Evolutionary conservation across 306 rosid genomes (phyloP).

Genomic region (Prunus davidiana): DNA sequence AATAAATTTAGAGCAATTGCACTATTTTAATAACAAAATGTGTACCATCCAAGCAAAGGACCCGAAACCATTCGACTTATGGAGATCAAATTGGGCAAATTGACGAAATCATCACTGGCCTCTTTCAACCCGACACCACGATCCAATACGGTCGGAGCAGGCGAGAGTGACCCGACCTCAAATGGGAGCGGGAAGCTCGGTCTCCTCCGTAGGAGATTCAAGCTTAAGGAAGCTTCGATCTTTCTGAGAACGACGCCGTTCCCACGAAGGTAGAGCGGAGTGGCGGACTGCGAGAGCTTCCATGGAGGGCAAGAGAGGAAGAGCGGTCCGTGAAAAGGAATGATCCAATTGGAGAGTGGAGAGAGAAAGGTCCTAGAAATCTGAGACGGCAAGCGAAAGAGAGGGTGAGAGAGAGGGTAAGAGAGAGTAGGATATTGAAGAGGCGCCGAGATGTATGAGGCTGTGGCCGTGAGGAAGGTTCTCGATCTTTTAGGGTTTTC

Average conservation of each 20-base stretch:
- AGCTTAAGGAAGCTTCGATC: constrained; percentile 42
- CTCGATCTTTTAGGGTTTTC: constrained; percentile 31
- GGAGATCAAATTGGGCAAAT: constrained; percentile 77
- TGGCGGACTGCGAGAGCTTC: constrained; percentile 91
- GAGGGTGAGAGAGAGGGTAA: constrained; percentile 15
- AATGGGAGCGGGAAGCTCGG: constrained; percentile 45
- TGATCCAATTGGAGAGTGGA: constrained; percentile 44
- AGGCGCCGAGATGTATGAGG: constrained; percentile 28
- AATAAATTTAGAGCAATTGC: not conserved
- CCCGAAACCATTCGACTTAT: constrained; percentile 66
- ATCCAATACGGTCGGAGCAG: constrained; percentile 22
- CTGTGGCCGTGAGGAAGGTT: constrained; percentile 49
- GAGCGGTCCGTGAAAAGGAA: constrained; percentile 60
- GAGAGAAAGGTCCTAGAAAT: constrained; percentile 35
- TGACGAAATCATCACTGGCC: constrained; percentile 23
- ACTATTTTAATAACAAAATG: not conserved
- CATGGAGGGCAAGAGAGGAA: constrained; percentile 78
- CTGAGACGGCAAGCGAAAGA: constrained; percentile 32
- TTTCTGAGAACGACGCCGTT: constrained; percentile 58
- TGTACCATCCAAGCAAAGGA: constrained; percentile 86
- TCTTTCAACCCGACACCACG: constrained; percentile 27
- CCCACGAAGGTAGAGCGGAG: constrained; percentile 58
- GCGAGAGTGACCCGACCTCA: constrained; percentile 15
- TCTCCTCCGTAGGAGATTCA: constrained; percentile 43
- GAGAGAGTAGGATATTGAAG: constrained; percentile 17